Conservation (phyloP, 805 yeast species). For the Saccharomycopsis fibuligera region DNA sequence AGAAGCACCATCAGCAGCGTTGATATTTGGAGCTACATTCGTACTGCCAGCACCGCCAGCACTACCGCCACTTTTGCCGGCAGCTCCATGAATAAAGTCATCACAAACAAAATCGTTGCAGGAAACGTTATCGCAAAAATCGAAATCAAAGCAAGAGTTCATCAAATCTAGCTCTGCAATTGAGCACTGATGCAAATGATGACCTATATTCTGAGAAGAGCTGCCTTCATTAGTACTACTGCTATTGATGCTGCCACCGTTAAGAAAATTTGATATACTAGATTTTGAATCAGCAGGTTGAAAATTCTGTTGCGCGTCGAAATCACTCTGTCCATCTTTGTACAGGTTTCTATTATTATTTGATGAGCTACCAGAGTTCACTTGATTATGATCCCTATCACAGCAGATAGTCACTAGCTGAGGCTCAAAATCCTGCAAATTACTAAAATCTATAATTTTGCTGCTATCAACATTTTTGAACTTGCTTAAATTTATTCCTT, state of each 20-base stretch:
- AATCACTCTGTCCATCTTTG: too few species aligned
- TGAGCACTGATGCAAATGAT: constrained; percentile 19
- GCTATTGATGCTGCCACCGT: too few species aligned
- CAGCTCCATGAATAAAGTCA: constrained; percentile 15
- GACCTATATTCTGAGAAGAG: background rate
- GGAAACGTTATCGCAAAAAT: constrained; percentile 18
- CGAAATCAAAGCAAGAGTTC: constrained; percentile 22
- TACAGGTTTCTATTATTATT: too few species aligned
- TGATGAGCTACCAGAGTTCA: too few species aligned
- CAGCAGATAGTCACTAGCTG: constrained; percentile 20
- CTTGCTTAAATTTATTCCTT: too few species aligned
- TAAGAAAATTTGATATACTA: too few species aligned
- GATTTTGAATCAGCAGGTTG: too few species aligned
- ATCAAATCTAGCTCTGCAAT: constrained; percentile 19
- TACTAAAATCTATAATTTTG: background rate
- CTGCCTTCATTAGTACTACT: too few species aligned
- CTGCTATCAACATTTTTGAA: background rate
- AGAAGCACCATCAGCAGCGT: background rate
- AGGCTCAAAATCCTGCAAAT: constrained; percentile 14
- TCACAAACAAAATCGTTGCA: constrained; percentile 22
- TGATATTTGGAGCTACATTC: too few species aligned
- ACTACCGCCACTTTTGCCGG: background rate
- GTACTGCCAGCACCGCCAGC: background rate
- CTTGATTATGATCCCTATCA: constrained; percentile 17
- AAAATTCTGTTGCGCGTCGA: too few species aligned